phyloP scores from a whole-genome alignment of 768 basidiomycete species.

The Collybia sordida region DNA sequence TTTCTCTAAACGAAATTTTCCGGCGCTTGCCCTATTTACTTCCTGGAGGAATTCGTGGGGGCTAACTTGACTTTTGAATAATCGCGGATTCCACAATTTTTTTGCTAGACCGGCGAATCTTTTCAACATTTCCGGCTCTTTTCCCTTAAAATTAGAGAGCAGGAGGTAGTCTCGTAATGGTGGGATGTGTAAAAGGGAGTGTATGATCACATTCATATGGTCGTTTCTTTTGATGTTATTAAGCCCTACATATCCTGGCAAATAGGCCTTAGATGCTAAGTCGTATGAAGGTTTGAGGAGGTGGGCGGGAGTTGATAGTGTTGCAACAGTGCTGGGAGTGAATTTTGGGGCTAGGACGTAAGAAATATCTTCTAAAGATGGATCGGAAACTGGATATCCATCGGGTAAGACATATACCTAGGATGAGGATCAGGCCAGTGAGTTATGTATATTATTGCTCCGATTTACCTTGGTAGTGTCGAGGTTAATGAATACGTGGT shows the following conservation, averaged over 20 bases:
- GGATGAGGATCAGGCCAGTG: slow-evolving; percentile 12
- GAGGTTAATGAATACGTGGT: slow-evolving; percentile 97
- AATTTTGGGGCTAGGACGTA: slow-evolving; percentile 90
- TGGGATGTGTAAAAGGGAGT: slow-evolving; percentile 86
- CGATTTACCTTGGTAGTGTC: slow-evolving; percentile 82
- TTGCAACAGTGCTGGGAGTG: slow-evolving; percentile 53
- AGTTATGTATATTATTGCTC: slow-evolving; percentile 1
- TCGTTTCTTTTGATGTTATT: slow-evolving; percentile 99
- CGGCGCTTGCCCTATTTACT: slow-evolving; percentile 84
- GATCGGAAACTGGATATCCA: slow-evolving; percentile 94
- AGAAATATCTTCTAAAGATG: slow-evolving; percentile 93
- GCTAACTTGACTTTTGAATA: slow-evolving; percentile 97
- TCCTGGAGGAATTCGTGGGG: slow-evolving; percentile 99
- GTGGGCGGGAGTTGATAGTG: slow-evolving; percentile 56
- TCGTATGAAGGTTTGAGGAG: slow-evolving; percentile 82
- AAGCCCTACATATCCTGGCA: slow-evolving; percentile 92
- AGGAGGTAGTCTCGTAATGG: slow-evolving; percentile 88
- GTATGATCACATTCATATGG: slow-evolving; percentile 96
- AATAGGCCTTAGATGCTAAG: slow-evolving; percentile 75
- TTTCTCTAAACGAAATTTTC: slow-evolving; percentile 89
- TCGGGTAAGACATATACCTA: slow-evolving; percentile 98
- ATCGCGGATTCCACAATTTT: slow-evolving; percentile 93
- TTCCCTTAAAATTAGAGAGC: slow-evolving; percentile 69
- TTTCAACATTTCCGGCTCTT: slow-evolving; percentile 83
- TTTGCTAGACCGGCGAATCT: slow-evolving; percentile 87